Evolutionary conservation across 2,329 filamentous ascomycete species (phyloP).

Genomic region (Fusarium pilosicola): DNA sequence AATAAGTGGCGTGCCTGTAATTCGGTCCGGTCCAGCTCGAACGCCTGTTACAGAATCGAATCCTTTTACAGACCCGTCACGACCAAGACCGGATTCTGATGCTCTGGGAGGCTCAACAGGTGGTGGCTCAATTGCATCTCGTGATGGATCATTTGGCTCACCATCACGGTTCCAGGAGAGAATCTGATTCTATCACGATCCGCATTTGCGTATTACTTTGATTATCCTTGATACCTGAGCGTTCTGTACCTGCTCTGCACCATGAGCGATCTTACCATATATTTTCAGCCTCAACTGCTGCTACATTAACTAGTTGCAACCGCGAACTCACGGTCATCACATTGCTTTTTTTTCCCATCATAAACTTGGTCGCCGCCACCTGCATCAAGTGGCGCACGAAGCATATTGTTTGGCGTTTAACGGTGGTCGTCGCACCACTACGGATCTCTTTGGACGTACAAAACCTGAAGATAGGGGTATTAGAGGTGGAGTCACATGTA

Average conservation of each 20-base stretch:
- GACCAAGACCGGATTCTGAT: constrained; percentile 41
- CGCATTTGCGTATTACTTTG: constrained; percentile 13
- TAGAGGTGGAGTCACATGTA: constrained; percentile 26
- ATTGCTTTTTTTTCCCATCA: constrained; percentile 12
- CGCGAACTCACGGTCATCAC: constrained; percentile 15
- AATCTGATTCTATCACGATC: constrained; percentile 31
- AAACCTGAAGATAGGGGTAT: constrained; percentile 21
- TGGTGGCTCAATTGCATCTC: constrained; percentile 31
- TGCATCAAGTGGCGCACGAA: constrained; percentile 27
- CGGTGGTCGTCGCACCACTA: constrained; percentile 36
- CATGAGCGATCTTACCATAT: constrained; percentile 29
- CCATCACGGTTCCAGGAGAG: constrained; percentile 46
- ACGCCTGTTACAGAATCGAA: constrained; percentile 68
- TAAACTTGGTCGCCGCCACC: constrained; percentile 19
- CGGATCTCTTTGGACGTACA: constrained; percentile 39
- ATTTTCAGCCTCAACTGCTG: constrained; percentile 4
- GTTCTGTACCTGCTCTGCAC: constrained; percentile 41
- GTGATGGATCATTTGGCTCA: constrained; percentile 41
- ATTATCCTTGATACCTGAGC: constrained; percentile 37
- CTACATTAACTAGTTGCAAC: constrained; percentile 16
- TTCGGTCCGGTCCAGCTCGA: constrained; percentile 72
- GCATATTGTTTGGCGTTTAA: constrained; percentile 44
- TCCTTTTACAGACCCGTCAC: constrained; percentile 55
- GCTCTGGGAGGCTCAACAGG: constrained; percentile 38
- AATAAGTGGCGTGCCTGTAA: constrained; percentile 68